Base-by-base conservation (phyloP, 257 asterid genomes). In the Petunia axillaris region DNA sequence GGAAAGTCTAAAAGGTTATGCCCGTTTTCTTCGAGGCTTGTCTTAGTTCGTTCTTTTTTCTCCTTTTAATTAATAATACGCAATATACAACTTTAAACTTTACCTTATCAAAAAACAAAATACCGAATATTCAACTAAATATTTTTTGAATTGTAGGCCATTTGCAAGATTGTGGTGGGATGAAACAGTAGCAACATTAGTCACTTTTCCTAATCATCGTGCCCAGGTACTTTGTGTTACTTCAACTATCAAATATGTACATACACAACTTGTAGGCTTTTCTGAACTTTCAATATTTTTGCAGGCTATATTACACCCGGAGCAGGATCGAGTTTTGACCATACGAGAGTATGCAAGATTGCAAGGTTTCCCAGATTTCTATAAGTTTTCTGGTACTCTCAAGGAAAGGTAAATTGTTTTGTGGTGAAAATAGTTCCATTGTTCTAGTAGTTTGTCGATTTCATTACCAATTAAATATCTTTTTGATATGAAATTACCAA, bases 111-210 rank as follows among this genome's bases (percentile, higher is more conserved):
- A 25, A 25, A 25, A 25, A 25, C 25, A 25, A 25, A 25, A 25
- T 25, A 25, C 25, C 25, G 25, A 65, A 37, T 36, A 37, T 37
- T 25, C 14, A 46, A 55, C 11, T 79, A 70, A 79, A 64, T 73
- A 13, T 16, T 14, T 79, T 70, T 64, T 59, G 16, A 10, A n/a
- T 63, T 70, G 78, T 73, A 87, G 82, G 88, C 99, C 98, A 8
- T 92, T 83, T 60, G 96, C 84, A 4, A 90, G 99, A 74, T 43
- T 95, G 37, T 95, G 99, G 99, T 95, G 97, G 99, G 99, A 95
- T 46, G 98, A 95, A 87, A 92, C 95, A 0, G 94, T 93, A 14
- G 86, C 98, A 2, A 93, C 98, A 0, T 78, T 95, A 0, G 88
- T 95, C 86, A 95, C 98, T 0, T 87, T 89, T 35, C 98, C 99